phyloP scores from a whole-genome alignment of 2,329 filamentous ascomycete species.

The Metarhizium album region DNA sequence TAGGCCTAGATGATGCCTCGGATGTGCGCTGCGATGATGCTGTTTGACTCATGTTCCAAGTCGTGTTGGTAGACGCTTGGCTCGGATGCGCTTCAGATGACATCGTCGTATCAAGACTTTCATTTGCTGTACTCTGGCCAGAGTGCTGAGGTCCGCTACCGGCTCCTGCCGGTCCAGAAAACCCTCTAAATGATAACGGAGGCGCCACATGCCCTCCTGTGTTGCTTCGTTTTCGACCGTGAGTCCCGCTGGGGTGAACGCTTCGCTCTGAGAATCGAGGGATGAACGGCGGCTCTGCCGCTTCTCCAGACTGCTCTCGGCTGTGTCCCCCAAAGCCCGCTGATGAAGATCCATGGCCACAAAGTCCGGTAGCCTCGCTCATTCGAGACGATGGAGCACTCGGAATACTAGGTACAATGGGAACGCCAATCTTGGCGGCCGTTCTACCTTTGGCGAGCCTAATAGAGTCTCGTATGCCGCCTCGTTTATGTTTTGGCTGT shows the following conservation, averaged over 20 bases:
- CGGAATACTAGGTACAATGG: slow-evolving; percentile 35
- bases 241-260: slow-evolving; percentile 32
- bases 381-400: slow-evolving; percentile 26
- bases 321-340: slow-evolving; percentile 25
- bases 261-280: slow-evolving; percentile 56
- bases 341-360: slow-evolving; percentile 29
- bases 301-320: slow-evolving; percentile 43
- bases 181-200: slow-evolving; percentile 66
- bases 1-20: slow-evolving; percentile 40
- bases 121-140: slow-evolving; percentile 46
- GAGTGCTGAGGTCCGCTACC: slow-evolving; percentile 31
- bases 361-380: slow-evolving; percentile 25
- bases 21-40: slow-evolving; percentile 42
- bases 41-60: slow-evolving; percentile 34
- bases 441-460: slow-evolving; percentile 67
- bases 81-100: slow-evolving; percentile 53
- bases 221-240: slow-evolving; percentile 81
- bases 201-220: slow-evolving; percentile 66
- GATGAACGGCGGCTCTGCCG: slow-evolving; percentile 62
- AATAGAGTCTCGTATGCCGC: slow-evolving; percentile 75
- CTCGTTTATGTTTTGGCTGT: slow-evolving; percentile 36
- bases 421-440: slow-evolving; percentile 40
- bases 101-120: slow-evolving; percentile 45
- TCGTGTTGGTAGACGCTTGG: slow-evolving; percentile 33
- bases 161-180: slow-evolving; percentile 46